Evolutionary conservation across 2,329 filamentous ascomycete species (phyloP), one percentile per base, ranked within the genome.

Genomic region (Eurotiales sp.): DNA sequence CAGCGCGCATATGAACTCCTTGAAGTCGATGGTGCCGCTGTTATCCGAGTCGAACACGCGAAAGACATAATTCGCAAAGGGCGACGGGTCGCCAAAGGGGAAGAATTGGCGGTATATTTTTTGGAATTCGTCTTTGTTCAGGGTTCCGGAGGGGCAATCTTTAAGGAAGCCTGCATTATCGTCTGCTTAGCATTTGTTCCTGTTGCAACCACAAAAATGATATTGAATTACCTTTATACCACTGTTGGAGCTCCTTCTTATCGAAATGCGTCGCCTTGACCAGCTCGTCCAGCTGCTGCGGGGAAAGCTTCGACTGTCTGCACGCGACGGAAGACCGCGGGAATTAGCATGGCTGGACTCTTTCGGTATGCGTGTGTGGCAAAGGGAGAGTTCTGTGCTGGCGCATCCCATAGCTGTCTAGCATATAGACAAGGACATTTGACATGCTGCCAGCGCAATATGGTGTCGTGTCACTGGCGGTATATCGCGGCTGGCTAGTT

Each of bases 61-160:
- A 78, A 99, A 99, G 56, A 99, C 93, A 70, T 97, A 97, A 75
- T 97, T 92, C 69, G 93, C 93, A 69, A 99, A 99, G 2, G 89
- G 93, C 22, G 90, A 95, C 3, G 93, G 93, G 70, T 99, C 93
- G 60, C 93, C 93, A 65, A 97, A 97, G 12, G 93, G 93, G 73
- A 99, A 99, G 81, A 99, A 99, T 72, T 97, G 93, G 64, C 93
- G 89, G 75, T 99, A 99, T 66, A 99, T 99, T 77, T 97, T 97
- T 74, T 97, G 93, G 72, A 99, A 99, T 73, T 99, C 93, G 67
- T 95, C 87, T 75, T 97, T 99, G 65, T 89, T 93, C 70, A 99
- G 86, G 79, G 90, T 95, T 71, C 93, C 93, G 37, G 88, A 91
- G 4, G 93, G 93, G 74, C 93, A 99, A 74, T 99, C 93, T 78